Base-by-base conservation (phyloP, 1,284 basidiomycete genomes). In the Pyrrhoderma lamaoense region DNA sequence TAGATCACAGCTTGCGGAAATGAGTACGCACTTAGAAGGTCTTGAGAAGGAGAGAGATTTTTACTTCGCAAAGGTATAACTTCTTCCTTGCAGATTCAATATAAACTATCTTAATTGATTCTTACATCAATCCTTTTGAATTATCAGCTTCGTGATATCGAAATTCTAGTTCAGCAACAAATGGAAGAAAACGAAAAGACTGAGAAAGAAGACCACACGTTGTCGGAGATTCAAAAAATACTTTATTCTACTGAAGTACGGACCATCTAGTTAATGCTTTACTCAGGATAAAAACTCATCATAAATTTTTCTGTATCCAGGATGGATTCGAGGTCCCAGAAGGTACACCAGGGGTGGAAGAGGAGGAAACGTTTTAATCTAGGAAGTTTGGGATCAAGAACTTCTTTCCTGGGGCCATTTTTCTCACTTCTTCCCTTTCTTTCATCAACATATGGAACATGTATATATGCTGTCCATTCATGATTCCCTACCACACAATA, bases 11-110 rank as follows among this genome's bases (percentile, higher is more conserved):
- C 72, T 96, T 55, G 77, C 82, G 60, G 95, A 98, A 59, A 76
- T 97, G 73, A 81, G 83, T 51, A 67, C 75, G 1, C 86, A 90
- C 61, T 74, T 96, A 57, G 93, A 94, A 65, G 89, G 89, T 0
- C 72, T 93, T 39, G 89, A 94, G 73, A 95, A 93, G 71, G 93
- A 98, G 72, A 75, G 94, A 40, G 94, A 98, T 67, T 99, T 99
- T 67, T 99, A 99, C 71, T 99, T 98, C 70, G 85, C 88, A 61
- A 99, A 98, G 82, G 90, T 89, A 58, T 47, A 77, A 62, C 37
- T 14, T 13, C n/a, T 27, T 14, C 48, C 46, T 44, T 49, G 35
- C 16, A 37, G 35, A 16, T 16, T 11, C 16, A 16, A 16, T 37
- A 37, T 37, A 37, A 16, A 37, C 9, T 11, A 9, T 37, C 11